Conservation (phyloP, 2,329 filamentous ascomycete species). For the Alternaria ventricosa region DNA sequence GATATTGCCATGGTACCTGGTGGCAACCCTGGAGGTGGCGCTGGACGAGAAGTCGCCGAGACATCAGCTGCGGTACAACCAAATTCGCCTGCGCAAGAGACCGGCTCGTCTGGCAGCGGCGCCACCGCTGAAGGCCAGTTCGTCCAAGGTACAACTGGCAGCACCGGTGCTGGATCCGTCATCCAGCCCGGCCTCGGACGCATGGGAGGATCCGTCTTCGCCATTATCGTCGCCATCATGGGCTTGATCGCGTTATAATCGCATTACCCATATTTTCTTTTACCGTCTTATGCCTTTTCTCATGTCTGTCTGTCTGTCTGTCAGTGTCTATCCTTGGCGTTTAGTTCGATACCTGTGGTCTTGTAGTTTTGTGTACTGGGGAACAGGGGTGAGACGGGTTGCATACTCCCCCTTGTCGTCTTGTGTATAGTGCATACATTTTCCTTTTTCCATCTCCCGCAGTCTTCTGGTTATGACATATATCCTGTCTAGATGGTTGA, state of each 20-base stretch:
- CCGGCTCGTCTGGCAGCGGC: constrained; percentile 1
- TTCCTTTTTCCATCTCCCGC: background rate
- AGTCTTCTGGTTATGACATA: background rate
- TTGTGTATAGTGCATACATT: background rate
- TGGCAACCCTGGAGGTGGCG: constrained; percentile 59
- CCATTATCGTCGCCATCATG: constrained; percentile 42
- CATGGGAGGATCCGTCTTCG: constrained; percentile 42
- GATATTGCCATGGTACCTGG: constrained; percentile 62
- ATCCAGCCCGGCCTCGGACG: constrained; percentile 34
- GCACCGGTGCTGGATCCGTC: constrained; percentile 22
- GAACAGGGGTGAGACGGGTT: background rate
- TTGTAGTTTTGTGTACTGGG: background rate
- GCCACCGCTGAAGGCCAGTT: constrained; percentile 19
- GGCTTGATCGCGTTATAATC: constrained; percentile 40
- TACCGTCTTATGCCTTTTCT: background rate
- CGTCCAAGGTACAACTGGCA: constrained; percentile 24
- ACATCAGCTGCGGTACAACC: constrained; percentile 9
- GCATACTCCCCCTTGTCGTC: background rate
- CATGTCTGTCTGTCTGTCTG: background rate
- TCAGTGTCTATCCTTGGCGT: background rate
- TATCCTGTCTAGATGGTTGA: background rate
- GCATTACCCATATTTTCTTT: background rate
- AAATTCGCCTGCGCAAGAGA: background rate
- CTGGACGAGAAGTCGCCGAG: constrained; percentile 50
- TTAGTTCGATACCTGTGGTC: background rate